Base-by-base conservation (phyloP, 192 early-diverging fungal species). In the Coemansia sp. region DNA sequence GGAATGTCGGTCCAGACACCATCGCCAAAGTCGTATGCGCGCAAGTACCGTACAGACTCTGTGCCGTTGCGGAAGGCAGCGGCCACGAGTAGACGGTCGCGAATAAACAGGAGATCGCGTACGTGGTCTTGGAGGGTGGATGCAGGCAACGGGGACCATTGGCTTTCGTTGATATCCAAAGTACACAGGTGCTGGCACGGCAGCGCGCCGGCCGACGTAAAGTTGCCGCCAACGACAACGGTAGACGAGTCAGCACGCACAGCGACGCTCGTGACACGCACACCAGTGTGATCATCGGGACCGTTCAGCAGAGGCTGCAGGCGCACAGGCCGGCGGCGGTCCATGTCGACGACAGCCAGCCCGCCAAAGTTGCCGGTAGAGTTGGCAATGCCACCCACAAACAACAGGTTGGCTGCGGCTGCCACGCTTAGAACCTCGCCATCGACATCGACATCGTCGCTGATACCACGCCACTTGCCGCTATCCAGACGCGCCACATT, bases 31-130 rank as follows among this genome's bases (percentile, higher is more conserved):
- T 68, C 68, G 47, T 76, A 85, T 27, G 60, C 44, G 28, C 67
- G 67, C 3, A 82, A 46, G 27, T 80, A 77, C 12, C 42, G 41
- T 0, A 54, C 34, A 2, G 64, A 54, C 7, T 64, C 50, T 0
- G 75, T 71, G 38, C 70, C 72, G 23, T 79, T 80, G 25, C 65
- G 51, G 60, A 85, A 83, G 7, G 55, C 60, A 5, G 81, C 83
- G 13, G 67, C 83, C 1, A 83, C 73, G 25, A 76, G 20, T 12
- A 83, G 35, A 6, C 20, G 45, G 28, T 51, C 60, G n/a, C 54
- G 62, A 38, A 45, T 38, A 35, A 75, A 67, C 26, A 63, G 38
- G 60, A 75, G 38, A 17, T 75, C 72, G 26, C 51, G 57, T 20
- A 77, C 64, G 19, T 53, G 38, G 31, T 51, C 67, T 11, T 64